Base-by-base conservation (phyloP, 2,329 filamentous ascomycete genomes). In the Diaporthe ampelina region DNA sequence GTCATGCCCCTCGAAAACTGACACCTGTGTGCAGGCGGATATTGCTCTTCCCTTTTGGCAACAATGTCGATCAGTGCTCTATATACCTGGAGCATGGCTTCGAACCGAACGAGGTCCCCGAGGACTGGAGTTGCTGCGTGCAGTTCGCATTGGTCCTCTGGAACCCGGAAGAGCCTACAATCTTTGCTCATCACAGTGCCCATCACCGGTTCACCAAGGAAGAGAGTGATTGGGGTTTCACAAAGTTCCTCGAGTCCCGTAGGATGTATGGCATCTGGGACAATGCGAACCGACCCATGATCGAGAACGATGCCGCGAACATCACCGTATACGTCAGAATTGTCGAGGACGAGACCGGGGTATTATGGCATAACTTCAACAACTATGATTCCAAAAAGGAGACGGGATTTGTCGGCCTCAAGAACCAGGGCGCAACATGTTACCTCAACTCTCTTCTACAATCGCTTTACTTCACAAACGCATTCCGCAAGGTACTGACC, bases 341-440 rank as follows among this genome's bases (percentile, higher is more conserved):
- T 67, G 91, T 97, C 65, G 94, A 97, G 80, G 94, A 97, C 79
- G 94, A 95, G 76, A 97, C 94, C 0, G 94, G 94, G 72, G 94
- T 97, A 6, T 82, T 97, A 74, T 97, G 94, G 94, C 94, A 97
- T 85, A 97, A 94, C 84, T 96, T 97, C 83, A 88, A 91, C 81
- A 95, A 96, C 85, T 99, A 99, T 82, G 95, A 99, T 82, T 98
- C 97, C n/a, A 99, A 98, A 86, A 97, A 97, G 82, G 95, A 98
- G 85, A 99, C 97, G 0, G 97, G 97, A 73, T 98, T 95, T 86
- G 97, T 99, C 56, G 97, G 97, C 3, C 87, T 99, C 71, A 97
- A 97, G 84, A 99, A 99, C 80, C 97, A 98, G 83, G 97, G 97
- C 77, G 97, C 97, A 67, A 97, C 94, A 1, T 97, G 94, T 84